phyloP scores from a whole-genome alignment of 2,329 filamentous ascomycete genomes.

The Blastomyces parvus region DNA sequence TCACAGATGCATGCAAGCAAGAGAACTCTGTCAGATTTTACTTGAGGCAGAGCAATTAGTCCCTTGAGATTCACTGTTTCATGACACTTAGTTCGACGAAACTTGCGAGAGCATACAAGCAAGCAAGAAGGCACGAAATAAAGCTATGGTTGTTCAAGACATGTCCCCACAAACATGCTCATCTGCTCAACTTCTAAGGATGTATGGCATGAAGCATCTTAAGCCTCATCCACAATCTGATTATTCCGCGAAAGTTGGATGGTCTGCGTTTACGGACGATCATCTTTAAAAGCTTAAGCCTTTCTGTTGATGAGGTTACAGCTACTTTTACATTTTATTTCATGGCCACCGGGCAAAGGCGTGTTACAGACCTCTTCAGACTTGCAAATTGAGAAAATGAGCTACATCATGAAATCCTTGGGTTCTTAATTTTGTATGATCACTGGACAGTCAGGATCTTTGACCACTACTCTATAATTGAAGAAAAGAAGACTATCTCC shows the following conservation, averaged over 20 bases:
- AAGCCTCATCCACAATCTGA: slow-evolving; percentile 28
- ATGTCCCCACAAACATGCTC: slow-evolving; percentile 29
- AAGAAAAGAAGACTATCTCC: too few species aligned
- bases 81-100: slow-evolving; percentile 26
- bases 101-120: slow-evolving; percentile 24
- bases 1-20: slow-evolving; percentile 21
- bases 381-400: too few species aligned
- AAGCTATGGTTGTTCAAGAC: slow-evolving; percentile 28
- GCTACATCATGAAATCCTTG: too few species aligned
- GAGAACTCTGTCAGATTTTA: slow-evolving; percentile 18
- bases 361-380: too few species aligned
- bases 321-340: slow-evolving; percentile 17
- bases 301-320: slow-evolving; percentile 17
- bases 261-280: slow-evolving; percentile 26
- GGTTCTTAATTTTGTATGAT: too few species aligned
- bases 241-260: slow-evolving; percentile 28
- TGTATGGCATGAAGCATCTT: slow-evolving; percentile 20
- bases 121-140: too few species aligned
- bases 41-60: slow-evolving; percentile 21
- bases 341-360: slow-evolving; percentile 17
- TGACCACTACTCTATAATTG: too few species aligned
- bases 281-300: slow-evolving; percentile 27
- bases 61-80: slow-evolving; percentile 25
- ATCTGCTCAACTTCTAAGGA: slow-evolving; percentile 26
- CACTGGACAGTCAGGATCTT: slow-evolving; percentile 12